These are phyloP conservation scores for Mortierella alpina DNA, from an alignment of 192 early-diverging fungal genomes.

Conservation along the genomic window DNA sequence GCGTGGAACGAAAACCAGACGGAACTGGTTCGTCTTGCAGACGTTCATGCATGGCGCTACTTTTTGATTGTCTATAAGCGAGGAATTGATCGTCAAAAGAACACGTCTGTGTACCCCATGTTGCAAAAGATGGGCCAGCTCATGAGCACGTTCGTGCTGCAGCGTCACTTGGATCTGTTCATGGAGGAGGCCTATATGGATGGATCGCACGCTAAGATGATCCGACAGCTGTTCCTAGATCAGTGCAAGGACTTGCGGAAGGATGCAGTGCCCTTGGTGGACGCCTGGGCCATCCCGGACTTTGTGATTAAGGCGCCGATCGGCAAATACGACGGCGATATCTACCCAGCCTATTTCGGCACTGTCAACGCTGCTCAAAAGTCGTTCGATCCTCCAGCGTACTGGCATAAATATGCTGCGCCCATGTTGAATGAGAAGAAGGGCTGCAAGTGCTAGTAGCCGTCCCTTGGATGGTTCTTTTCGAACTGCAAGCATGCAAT, in stretches of 20 bases:
- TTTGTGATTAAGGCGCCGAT: conserved; percentile 69
- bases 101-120: conserved; percentile 34
- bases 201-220: conserved; percentile 49
- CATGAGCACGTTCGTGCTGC: conserved; percentile 53
- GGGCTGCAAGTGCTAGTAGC: conserved; percentile 4
- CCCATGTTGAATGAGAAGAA: conserved; percentile 27
- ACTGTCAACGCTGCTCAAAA: conserved; percentile 36
- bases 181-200: conserved; percentile 60
- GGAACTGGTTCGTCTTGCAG: conserved; percentile 37
- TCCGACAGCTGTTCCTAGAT: conserved; percentile 46
- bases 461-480: too few relatives aligned
- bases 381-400: conserved; percentile 31
- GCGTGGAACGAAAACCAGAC: conserved; percentile 49
- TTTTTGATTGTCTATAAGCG: conserved; percentile 30
- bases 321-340: conserved; percentile 65
- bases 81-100: conserved; percentile 16
- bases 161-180: conserved; percentile 50
- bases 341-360: conserved; percentile 55
- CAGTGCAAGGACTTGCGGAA: conserved; percentile 57
- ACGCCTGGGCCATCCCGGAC: conserved; percentile 63
- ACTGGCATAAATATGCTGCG: conserved; percentile 24
- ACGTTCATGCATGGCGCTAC: conserved; percentile 39
- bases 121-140: conserved; percentile 52
- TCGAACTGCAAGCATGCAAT: too few relatives aligned
- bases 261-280: conserved; percentile 62